Evolutionary conservation across 371 early-diverging fungal genomes (phyloP).

Genomic region (Amoeboaphelidium protococcarum): DNA sequence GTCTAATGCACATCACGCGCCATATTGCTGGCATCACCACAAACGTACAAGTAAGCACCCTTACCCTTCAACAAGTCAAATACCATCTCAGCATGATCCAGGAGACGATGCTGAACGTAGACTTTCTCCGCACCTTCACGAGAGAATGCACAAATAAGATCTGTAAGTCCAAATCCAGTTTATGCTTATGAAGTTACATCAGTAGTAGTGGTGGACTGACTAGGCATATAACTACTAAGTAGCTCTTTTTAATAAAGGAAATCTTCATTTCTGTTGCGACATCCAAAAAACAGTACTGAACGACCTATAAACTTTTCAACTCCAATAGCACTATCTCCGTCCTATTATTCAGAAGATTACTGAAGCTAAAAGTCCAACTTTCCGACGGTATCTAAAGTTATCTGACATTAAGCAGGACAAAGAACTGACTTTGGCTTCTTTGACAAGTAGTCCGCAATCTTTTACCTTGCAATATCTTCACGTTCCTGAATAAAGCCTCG

Average conservation of each 20-base stretch:
- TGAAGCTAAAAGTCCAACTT: too few species aligned
- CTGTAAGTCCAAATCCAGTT: constrained; percentile 43
- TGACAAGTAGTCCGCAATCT: constrained; percentile 15
- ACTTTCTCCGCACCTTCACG: constrained; percentile 63
- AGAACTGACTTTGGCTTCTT: constrained; percentile 12
- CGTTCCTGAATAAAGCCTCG: constrained; percentile 69
- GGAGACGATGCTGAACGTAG: constrained; percentile 59
- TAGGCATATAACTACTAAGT: constrained; percentile 64
- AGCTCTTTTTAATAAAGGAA: constrained; percentile 71
- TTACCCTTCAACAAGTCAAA: constrained; percentile 42
- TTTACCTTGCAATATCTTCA: constrained; percentile 33
- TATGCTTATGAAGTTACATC: too few species aligned
- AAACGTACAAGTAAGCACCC: constrained; percentile 63
- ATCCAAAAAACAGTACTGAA: constrained; percentile 73
- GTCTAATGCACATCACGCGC: constrained; percentile 58
- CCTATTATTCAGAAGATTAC: background rate
- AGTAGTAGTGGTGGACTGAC: too few species aligned
- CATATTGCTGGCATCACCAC: constrained; percentile 90
- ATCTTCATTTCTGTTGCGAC: constrained; percentile 52
- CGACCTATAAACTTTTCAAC: constrained; percentile 50
- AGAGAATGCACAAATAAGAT: constrained; percentile 65
- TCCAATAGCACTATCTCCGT: background rate
- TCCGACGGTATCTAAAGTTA: too few species aligned
- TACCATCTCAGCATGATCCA: constrained; percentile 27
- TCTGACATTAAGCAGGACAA: background rate